Percentiles rank a stretch among this genome's conserved stretches.
Conservation (phyloP, 2,329 filamentous ascomycete species). For the Diaporthe humulicola region DNA sequence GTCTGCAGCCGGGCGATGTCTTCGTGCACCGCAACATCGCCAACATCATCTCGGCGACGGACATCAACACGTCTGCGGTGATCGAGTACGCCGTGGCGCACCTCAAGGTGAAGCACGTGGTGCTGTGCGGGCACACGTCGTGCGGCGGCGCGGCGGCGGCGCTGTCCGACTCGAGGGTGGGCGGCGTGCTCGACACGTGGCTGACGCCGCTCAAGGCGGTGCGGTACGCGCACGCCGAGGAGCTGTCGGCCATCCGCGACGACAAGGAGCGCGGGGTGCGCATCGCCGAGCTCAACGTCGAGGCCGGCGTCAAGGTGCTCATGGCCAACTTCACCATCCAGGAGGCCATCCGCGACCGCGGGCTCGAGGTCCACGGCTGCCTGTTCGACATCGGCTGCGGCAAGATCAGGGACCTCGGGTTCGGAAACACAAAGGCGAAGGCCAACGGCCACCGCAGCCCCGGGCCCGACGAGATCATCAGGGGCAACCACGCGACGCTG, state of each 20-base stretch:
- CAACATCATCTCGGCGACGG: constrained; percentile 81
- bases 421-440: constrained; percentile 53
- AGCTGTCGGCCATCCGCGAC: constrained; percentile 68
- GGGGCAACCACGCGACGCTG: constrained; percentile 63
- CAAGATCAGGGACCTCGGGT: constrained; percentile 61
- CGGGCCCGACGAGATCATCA: constrained; percentile 52
- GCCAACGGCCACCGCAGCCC: constrained; percentile 34
- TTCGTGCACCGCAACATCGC: constrained; percentile 94
- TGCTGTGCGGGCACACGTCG: constrained; percentile 77
- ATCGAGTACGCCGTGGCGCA: constrained; percentile 84
- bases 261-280: constrained; percentile 67
- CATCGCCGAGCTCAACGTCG: constrained; percentile 83
- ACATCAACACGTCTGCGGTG: constrained; percentile 81
- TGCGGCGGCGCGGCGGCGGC: constrained; percentile 78
- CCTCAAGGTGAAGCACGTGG: constrained; percentile 78
- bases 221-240: constrained; percentile 61
- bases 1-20: constrained; percentile 84
- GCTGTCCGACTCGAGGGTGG: constrained; percentile 60
- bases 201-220: constrained; percentile 64
- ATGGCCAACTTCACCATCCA: constrained; percentile 77
- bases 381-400: constrained; percentile 75
- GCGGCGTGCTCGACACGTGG: constrained; percentile 69
- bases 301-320: constrained; percentile 75
- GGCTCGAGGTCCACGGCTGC: constrained; percentile 81
- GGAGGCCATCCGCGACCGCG: constrained; percentile 78